Evolutionary conservation across 1,284 basidiomycete species (phyloP).

Genomic region (Microbotryum saponariae): DNA sequence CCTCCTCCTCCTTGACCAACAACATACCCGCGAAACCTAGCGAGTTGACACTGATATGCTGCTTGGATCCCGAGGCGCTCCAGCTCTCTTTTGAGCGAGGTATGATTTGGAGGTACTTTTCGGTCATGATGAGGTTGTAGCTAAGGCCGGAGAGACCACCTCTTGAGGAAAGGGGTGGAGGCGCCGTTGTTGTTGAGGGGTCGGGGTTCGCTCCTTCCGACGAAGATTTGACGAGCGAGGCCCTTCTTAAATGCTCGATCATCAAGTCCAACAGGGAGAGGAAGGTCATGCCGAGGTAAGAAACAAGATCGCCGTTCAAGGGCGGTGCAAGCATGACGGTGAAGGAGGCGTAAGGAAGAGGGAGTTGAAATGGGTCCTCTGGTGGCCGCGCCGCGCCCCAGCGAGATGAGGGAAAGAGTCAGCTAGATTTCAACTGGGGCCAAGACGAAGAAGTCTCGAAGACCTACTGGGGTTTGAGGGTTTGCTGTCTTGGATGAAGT

Average conservation of each 20-base stretch:
- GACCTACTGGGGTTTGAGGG: slow-evolving; percentile 24
- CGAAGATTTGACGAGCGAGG: slow-evolving; percentile 3
- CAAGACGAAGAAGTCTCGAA: neutral
- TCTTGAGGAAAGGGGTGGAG: neutral
- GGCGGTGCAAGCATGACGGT: slow-evolving; percentile 8
- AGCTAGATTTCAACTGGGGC: neutral
- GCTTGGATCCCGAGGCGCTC: neutral
- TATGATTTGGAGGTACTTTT: slow-evolving; percentile 30
- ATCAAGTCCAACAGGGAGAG: slow-evolving; percentile 33
- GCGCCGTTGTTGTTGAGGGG: neutral
- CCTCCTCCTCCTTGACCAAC: slow-evolving; percentile 26
- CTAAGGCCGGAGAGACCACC: slow-evolving; percentile 23
- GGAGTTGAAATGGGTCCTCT: slow-evolving; percentile 25
- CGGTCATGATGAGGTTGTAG: slow-evolving; percentile 35
- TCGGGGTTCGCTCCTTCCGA: too few species aligned
- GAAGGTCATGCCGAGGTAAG: slow-evolving; percentile 25
- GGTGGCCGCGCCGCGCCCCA: neutral
- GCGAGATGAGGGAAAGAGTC: neutral
- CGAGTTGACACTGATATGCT: slow-evolving; percentile 23
- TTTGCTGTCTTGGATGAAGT: slow-evolving; percentile 21
- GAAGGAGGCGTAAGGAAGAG: slow-evolving; percentile 32
- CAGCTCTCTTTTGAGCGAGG: slow-evolving; percentile 27
- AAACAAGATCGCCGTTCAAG: slow-evolving; percentile 7
- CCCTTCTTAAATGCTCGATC: slow-evolving; percentile 34
- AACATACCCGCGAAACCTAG: slow-evolving; percentile 35